These are phyloP conservation scores for Acacia acuminata DNA, from an alignment of 306 rosid genomes.

Conservation along the genomic window DNA sequence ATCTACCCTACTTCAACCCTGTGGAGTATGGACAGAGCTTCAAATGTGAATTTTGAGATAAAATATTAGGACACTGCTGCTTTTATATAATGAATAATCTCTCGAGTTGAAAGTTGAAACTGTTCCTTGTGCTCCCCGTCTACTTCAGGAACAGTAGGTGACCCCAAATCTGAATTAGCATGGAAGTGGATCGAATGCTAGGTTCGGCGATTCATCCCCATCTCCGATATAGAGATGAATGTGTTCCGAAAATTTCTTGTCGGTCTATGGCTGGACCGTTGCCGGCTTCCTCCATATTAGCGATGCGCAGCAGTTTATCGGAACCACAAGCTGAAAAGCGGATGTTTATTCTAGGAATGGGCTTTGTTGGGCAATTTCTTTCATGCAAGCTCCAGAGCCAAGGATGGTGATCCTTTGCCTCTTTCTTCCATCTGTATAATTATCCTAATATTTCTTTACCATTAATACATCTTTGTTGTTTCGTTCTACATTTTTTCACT, in stretches of 20 bases:
- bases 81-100: neutral
- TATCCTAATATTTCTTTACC: neutral
- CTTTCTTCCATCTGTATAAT: neutral
- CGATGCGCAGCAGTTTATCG: neutral
- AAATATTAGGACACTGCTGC: neutral
- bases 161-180: neutral
- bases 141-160: neutral
- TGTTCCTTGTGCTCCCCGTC: neutral
- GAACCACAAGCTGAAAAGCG: slow-evolving; percentile 39
- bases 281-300: neutral
- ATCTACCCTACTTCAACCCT: no score
- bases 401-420: slow-evolving; percentile 58
- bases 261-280: slow-evolving; percentile 16
- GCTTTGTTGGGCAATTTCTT: slow-evolving; percentile 70
- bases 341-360: slow-evolving; percentile 73
- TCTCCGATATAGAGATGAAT: neutral
- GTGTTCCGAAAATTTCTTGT: slow-evolving; percentile 17
- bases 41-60: neutral
- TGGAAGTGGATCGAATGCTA: slow-evolving; percentile 33
- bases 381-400: slow-evolving; percentile 62
- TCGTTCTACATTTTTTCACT: neutral
- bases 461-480: neutral
- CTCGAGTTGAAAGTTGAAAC: neutral
- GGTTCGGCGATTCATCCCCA: slow-evolving; percentile 21
- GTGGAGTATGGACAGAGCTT: neutral